phyloP scores from a whole-genome alignment of 345 rosid species.

The Bruguiera parviflora region DNA sequence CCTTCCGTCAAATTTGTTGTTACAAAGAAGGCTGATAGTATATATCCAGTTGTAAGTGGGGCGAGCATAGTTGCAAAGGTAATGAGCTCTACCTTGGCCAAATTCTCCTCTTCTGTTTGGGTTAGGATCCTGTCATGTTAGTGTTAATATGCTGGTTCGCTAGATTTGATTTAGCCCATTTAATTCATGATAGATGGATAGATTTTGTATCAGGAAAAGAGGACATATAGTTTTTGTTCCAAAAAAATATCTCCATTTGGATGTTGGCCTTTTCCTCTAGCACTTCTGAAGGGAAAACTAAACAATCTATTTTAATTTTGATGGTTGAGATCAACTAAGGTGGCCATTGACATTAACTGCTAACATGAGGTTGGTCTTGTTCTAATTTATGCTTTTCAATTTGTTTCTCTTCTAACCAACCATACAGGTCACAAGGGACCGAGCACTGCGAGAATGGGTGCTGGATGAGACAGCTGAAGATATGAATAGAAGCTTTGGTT shows the following conservation, averaged over 20 bases:
- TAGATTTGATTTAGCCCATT: too few species aligned
- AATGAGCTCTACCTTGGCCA: slow-evolving; percentile 11
- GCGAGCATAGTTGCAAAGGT: slow-evolving; percentile 99
- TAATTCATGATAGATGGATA: too few species aligned
- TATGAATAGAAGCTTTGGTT: slow-evolving; percentile 71
- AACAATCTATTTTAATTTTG: too few species aligned
- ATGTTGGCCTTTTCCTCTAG: too few species aligned
- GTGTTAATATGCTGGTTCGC: too few species aligned
- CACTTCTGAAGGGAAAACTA: too few species aligned
- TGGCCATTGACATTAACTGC: too few species aligned
- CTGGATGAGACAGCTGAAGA: slow-evolving; percentile 76
- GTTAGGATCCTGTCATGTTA: too few species aligned
- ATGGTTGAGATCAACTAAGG: too few species aligned
- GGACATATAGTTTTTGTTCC: too few species aligned
- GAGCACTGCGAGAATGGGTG: slow-evolving; percentile 77
- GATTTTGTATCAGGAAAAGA: too few species aligned
- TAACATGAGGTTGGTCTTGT: neutral
- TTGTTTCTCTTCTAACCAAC: slow-evolving; percentile 15
- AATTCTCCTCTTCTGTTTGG: neutral
- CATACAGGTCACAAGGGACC: slow-evolving; percentile 81
- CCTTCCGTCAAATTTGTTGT: slow-evolving; percentile 78
- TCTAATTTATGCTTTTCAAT: neutral
- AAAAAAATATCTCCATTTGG: too few species aligned
- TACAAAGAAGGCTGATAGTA: slow-evolving; percentile 96
- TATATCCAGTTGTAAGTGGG: slow-evolving; percentile 91